Percentiles rank a stretch among this genome's conserved stretches.
phyloP scores from a whole-genome alignment of 2,329 filamentous ascomycete species.

The Diaporthe eres region DNA sequence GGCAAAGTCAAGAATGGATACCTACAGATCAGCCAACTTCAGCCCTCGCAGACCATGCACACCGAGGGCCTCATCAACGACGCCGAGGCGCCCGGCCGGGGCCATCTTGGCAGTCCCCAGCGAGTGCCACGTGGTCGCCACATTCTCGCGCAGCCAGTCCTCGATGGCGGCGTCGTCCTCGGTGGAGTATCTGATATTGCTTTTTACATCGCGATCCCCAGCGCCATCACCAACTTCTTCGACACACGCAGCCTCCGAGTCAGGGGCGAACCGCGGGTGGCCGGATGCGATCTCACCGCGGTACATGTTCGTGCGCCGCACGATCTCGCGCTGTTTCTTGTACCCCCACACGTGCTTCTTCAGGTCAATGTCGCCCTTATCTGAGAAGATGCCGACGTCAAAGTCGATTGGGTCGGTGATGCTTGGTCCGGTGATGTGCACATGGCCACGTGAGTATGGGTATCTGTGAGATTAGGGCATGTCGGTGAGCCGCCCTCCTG shows the following conservation, averaged over 20 bases:
- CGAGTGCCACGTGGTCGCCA: constrained; percentile 59
- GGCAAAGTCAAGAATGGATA: background rate
- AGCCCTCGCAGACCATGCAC: constrained; percentile 59
- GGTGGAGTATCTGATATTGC: constrained; percentile 61
- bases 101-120: constrained; percentile 63
- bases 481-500: background rate
- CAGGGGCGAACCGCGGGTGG: constrained; percentile 60
- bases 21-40: constrained; percentile 54
- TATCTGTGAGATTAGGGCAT: constrained; percentile 52
- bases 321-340: constrained; percentile 73
- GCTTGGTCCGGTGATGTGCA: background rate
- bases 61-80: constrained; percentile 57
- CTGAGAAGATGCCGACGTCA: background rate
- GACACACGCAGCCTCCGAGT: constrained; percentile 57
- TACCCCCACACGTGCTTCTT: constrained; percentile 73
- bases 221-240: constrained; percentile 41
- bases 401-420: background rate
- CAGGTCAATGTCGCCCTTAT: background rate
- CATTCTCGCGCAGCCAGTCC: constrained; percentile 54
- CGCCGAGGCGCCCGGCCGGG: constrained; percentile 55
- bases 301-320: constrained; percentile 67
- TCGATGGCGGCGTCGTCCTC: constrained; percentile 65
- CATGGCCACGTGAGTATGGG: constrained; percentile 55
- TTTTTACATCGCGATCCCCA: constrained; percentile 46
- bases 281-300: constrained; percentile 59